Evolutionary conservation across 2,329 filamentous ascomycete genomes (phyloP).

Genomic region (Fusarium domesticum): DNA sequence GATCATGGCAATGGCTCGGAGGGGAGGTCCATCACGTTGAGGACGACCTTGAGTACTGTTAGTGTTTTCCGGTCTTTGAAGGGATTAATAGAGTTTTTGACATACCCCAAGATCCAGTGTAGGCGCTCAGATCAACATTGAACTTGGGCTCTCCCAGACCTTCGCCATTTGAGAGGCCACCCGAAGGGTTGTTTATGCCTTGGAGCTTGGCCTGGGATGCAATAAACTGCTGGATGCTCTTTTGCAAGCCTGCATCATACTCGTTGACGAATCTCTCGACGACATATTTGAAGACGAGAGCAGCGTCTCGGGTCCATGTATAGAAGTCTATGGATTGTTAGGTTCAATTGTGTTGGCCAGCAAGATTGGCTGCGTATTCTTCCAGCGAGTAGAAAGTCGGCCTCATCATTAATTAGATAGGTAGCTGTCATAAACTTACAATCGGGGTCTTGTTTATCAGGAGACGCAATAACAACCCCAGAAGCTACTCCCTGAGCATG

Average conservation of each 20-base stretch:
- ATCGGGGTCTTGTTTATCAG: conserved; percentile 51
- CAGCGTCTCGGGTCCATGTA: conserved; percentile 75
- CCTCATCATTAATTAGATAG: not conserved
- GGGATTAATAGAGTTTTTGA: not conserved
- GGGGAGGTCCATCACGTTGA: conserved; percentile 74
- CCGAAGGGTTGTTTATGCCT: conserved; percentile 66
- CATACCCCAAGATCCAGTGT: conserved; percentile 64
- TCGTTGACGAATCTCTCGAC: conserved; percentile 61
- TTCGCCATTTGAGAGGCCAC: conserved; percentile 48
- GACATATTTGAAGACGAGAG: conserved; percentile 65
- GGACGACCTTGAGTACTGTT: conserved; percentile 53
- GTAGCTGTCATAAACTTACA: conserved; percentile 42
- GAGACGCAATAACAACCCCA: conserved; percentile 57
- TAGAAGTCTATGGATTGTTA: conserved; percentile 59
- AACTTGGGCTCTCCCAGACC: conserved; percentile 73
- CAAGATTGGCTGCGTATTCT: too few species aligned
- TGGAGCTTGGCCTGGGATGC: conserved; percentile 64
- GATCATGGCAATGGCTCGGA: conserved; percentile 71
- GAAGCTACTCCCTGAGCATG: conserved; percentile 45
- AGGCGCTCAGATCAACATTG: conserved; percentile 60
- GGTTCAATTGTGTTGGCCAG: not conserved
- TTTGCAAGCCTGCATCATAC: conserved; percentile 58
- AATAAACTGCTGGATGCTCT: conserved; percentile 65
- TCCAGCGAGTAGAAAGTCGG: too few species aligned
- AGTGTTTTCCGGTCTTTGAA: conserved; percentile 2